phyloP scores from a whole-genome alignment of 306 rosid genomes.

The Gastrolobium bilobum region DNA sequence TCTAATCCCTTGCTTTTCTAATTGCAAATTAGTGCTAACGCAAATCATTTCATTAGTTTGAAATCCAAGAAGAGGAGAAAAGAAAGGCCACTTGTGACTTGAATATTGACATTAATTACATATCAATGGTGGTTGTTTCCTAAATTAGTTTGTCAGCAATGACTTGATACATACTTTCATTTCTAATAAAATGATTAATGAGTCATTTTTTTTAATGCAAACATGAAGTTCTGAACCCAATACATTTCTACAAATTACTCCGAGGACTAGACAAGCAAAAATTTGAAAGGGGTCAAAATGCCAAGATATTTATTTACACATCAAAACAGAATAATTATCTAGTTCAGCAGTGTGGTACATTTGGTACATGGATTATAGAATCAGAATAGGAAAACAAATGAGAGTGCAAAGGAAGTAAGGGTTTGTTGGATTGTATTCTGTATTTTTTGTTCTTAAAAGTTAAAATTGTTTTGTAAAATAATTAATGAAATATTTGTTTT shows the following conservation, averaged over 20 bases:
- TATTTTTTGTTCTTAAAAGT: too few species aligned
- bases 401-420: background rate
- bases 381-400: background rate
- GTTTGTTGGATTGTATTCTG: too few species aligned
- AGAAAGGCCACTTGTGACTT: background rate
- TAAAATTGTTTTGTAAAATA: too few species aligned
- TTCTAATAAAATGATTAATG: background rate
- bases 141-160: background rate
- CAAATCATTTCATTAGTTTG: background rate
- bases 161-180: too few species aligned
- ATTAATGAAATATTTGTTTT: too few species aligned
- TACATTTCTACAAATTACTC: background rate
- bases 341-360: background rate
- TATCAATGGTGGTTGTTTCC: background rate
- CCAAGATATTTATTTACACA: background rate
- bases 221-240: background rate
- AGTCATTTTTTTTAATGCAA: background rate
- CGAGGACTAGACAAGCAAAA: background rate
- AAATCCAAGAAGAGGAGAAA: background rate
- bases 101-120: conserved; percentile 1
- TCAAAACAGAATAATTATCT: background rate
- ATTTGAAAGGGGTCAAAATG: background rate
- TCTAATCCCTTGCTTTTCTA: background rate
- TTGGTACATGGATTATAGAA: background rate
- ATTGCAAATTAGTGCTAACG: background rate